Conservation (phyloP, 2,329 filamentous ascomycete genomes). For the Endoconidiophora polonica region DNA sequence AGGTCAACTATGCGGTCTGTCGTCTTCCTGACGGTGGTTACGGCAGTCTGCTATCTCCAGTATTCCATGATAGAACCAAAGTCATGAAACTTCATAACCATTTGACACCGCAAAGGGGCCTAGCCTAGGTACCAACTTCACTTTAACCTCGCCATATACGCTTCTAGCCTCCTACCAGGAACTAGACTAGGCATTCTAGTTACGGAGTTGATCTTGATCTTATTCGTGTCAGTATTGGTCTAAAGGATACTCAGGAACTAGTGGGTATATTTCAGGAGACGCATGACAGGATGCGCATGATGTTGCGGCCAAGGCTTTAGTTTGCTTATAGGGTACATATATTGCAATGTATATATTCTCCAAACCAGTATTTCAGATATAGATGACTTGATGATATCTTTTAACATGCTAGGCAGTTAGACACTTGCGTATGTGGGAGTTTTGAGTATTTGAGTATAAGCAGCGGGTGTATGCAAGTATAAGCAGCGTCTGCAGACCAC, state of each 20-base stretch:
- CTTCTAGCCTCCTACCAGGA: conserved; percentile 83
- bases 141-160: conserved; percentile 78
- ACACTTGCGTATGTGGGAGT: no score
- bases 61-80: conserved; percentile 52
- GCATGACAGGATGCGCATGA: conserved; percentile 44
- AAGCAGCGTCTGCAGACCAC: no score
- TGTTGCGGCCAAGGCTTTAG: conserved; percentile 20
- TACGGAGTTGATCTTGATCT: conserved; percentile 70
- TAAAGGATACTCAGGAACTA: conserved; percentile 61
- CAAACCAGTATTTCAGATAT: no score
- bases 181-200: conserved; percentile 67
- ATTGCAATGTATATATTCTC: not conserved
- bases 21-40: conserved; percentile 63
- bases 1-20: conserved; percentile 61
- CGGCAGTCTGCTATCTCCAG: conserved; percentile 73
- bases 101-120: conserved; percentile 85
- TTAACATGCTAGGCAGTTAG: not conserved
- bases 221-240: conserved; percentile 72
- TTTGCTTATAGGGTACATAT: not conserved
- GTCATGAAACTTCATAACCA: conserved; percentile 73
- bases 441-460: no score
- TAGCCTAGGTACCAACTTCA: conserved; percentile 93
- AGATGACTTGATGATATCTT: not conserved
- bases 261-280: conserved; percentile 48
- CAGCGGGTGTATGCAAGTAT: no score